Evolutionary conservation across 441 rosid species (phyloP), one percentile per base, ranked within the genome.

Genomic region (Erodium trifolium): DNA sequence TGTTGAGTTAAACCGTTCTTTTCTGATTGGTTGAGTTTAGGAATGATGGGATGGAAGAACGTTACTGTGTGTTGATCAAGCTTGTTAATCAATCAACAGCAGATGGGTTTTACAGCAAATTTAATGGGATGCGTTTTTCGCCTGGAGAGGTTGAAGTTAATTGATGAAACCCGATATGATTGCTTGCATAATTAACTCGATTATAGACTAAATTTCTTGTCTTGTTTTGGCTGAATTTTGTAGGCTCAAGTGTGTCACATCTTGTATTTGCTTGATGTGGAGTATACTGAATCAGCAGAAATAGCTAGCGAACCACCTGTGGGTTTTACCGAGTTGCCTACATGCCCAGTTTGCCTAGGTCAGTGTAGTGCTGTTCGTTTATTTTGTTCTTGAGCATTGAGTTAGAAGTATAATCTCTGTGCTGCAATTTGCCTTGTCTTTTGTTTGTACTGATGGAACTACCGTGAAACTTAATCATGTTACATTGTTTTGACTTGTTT

Each of bases 301-400:
- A 78, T 82, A 71, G 91, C 96, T 0, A 81, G 90, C 73, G 77
- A 84, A 0, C 84, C 97, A 9, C 95, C 97, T 0, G 39, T 37
- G 5, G 96, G 92, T 60, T 93, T 86, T 73, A 84, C 88, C 0
- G 96, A 87, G 82, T 77, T 91, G 73, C 99, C 99, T 55, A 85
- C 91, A 68, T 91, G 99, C 71, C 96, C 99, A 0, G 85, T 91
- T 64, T 93, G 97, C 78, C 93, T 93, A 39, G 99, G 97, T 89
- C 53, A 65, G 90, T 77, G 67, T 3, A 39, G 19, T 67, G 17
- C 14, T 47, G 9, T 43, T 43, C 11, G 27, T 71, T 17, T 27
- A 41, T 47, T 14, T 27, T 18, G 34, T 47, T 19, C 10, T 31
- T 49, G 16, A 2, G 34, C 10, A 13, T 68, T 37, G 59, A 13